A percentile compares a stretch with the other conserved stretches of the same genome.
Conservation (phyloP, 257 asterid genomes). For the Solanum pennellii region DNA sequence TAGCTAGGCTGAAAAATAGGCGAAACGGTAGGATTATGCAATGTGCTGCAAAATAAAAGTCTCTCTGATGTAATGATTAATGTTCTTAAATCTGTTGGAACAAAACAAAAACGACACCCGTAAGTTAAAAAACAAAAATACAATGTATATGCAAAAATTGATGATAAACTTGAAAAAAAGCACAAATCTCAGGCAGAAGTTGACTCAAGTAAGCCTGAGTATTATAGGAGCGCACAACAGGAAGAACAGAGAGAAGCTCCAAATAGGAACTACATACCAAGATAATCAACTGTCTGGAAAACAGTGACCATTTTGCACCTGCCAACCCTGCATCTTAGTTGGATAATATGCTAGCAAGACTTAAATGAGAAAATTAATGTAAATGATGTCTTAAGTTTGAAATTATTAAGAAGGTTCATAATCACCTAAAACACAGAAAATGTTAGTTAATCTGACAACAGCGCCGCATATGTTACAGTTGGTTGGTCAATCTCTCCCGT, state of each 20-base stretch:
- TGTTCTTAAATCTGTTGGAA: too few species aligned
- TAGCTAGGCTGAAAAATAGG: too few species aligned
- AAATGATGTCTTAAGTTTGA: neutral
- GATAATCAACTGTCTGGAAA: neutral
- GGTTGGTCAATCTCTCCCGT: conserved; percentile 40
- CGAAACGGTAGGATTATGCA: too few species aligned
- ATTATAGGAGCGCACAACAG: neutral
- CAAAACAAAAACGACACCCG: neutral
- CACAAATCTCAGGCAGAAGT: neutral
- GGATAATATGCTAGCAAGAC: neutral
- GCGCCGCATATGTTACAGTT: conserved; percentile 86
- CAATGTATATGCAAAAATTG: neutral
- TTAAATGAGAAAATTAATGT: neutral
- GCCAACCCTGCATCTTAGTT: neutral
- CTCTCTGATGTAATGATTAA: too few species aligned
- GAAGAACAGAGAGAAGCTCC: neutral
- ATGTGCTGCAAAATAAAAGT: too few species aligned
- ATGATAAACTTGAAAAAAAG: neutral
- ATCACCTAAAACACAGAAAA: neutral
- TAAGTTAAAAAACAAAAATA: neutral
- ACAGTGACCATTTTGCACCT: neutral
- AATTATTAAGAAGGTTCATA: neutral
- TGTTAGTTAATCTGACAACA: neutral
- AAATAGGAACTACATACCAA: neutral
- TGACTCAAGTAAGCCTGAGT: neutral